Percentiles rank a stretch among this genome's conserved stretches.
These are phyloP conservation scores for Tulasnella sp. DNA, from an alignment of 768 basidiomycete species.

Conservation along the genomic window DNA sequence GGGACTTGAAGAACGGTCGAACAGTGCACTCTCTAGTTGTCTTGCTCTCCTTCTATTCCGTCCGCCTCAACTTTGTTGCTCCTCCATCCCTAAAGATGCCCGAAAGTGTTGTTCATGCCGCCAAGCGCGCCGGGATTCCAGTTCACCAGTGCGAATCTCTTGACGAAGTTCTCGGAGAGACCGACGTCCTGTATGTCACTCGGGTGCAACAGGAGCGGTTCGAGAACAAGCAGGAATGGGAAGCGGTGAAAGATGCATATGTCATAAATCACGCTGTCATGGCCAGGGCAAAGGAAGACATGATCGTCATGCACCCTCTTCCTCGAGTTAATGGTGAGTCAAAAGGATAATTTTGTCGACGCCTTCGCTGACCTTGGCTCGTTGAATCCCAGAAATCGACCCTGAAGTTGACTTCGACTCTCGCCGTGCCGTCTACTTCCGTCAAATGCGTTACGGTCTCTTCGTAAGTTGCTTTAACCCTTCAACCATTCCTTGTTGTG, in stretches of 20 bases:
- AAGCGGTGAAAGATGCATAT: constrained; percentile 86
- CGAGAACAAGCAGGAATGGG: constrained; percentile 73
- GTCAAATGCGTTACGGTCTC: constrained; percentile 96
- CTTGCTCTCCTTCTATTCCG: constrained; percentile 84
- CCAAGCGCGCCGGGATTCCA: constrained; percentile 74
- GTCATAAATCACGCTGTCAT: constrained; percentile 91
- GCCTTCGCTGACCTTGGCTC: background rate
- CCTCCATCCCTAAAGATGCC: constrained; percentile 88
- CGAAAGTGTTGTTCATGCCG: constrained; percentile 70
- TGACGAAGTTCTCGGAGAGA: constrained; percentile 85
- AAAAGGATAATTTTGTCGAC: background rate
- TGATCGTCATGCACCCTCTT: constrained; percentile 99
- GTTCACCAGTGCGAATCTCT: constrained; percentile 81
- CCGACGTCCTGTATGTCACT: constrained; percentile 96
- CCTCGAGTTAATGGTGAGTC: constrained; percentile 79
- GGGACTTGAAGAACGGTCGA: constrained; percentile 96
- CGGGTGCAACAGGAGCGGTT: constrained; percentile 96
- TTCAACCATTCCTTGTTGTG: constrained; percentile 4
- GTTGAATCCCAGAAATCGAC: constrained; percentile 75
- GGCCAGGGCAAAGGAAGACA: constrained; percentile 87
- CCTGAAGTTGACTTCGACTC: constrained; percentile 97
- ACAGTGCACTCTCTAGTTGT: constrained; percentile 96
- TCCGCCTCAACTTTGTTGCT: constrained; percentile 93
- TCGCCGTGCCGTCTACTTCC: constrained; percentile 91
- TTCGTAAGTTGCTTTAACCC: constrained; percentile 61